phyloP scores from a whole-genome alignment of 805 yeast species.

The Saturnispora saitoi region DNA sequence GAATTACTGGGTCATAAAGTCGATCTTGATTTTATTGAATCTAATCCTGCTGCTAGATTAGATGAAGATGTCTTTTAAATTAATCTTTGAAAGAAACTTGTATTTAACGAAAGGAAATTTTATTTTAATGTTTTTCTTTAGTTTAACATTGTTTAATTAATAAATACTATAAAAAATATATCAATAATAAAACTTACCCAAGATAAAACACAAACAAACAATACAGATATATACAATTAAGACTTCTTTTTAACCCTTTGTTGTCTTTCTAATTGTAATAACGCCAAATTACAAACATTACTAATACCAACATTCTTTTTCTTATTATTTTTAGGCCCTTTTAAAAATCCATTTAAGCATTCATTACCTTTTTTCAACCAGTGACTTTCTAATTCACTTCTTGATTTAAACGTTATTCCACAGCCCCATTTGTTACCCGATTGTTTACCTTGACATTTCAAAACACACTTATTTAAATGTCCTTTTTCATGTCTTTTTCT shows the following conservation, averaged over 20 bases:
- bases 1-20: constrained; percentile 97
- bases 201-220: neutral
- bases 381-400: constrained; percentile 9
- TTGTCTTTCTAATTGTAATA: constrained; percentile 6
- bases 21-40: constrained; percentile 85
- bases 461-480: neutral
- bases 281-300: neutral
- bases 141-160: neutral
- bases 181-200: neutral
- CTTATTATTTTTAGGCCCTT: neutral
- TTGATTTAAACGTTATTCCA: neutral
- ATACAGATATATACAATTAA: neutral
- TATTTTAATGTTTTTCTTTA: neutral
- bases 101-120: neutral
- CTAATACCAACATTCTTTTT: neutral
- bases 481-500: constrained; percentile 13
- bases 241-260: neutral
- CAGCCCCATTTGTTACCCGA: constrained; percentile 9
- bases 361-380: constrained; percentile 6
- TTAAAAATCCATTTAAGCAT: neutral
- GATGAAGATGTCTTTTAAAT: constrained; percentile 58
- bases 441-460: constrained; percentile 7
- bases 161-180: neutral
- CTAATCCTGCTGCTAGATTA: constrained; percentile 94
- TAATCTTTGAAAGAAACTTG: neutral